Conservation (phyloP, 768 basidiomycete species). For the Agrocybe pediades region DNA sequence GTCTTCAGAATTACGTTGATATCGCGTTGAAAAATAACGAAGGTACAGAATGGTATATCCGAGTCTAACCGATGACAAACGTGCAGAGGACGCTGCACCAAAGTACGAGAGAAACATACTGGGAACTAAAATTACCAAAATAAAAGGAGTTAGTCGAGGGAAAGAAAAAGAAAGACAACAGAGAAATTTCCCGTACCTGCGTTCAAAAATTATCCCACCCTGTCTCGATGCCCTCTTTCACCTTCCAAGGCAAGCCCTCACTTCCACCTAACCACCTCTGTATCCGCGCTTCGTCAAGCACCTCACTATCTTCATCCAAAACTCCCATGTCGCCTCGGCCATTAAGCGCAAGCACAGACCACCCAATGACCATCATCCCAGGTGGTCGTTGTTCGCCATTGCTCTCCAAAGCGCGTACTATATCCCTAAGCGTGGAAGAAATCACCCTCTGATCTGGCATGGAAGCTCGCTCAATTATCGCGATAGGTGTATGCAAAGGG, state of each 20-base stretch:
- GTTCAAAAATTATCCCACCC: constrained; percentile 34
- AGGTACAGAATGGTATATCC: not conserved
- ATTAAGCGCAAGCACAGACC: constrained; percentile 82
- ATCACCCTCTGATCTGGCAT: constrained; percentile 91
- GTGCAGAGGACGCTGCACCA: too few relatives aligned
- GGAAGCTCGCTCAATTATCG: constrained; percentile 93
- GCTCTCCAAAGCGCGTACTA: constrained; percentile 70
- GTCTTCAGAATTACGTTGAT: not conserved
- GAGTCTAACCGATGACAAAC: not conserved
- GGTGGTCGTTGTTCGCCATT: constrained; percentile 89
- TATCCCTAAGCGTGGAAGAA: constrained; percentile 71
- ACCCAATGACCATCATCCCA: constrained; percentile 95
- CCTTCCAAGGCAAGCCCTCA: constrained; percentile 52
- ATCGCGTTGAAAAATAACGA: not conserved
- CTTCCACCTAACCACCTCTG: constrained; percentile 61
- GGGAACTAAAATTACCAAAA: not conserved
- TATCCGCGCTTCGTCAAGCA: constrained; percentile 49
- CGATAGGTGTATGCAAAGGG: constrained; percentile 80
- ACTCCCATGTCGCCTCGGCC: constrained; percentile 68
- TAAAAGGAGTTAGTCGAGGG: not conserved
- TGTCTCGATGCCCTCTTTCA: constrained; percentile 61
- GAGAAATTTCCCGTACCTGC: constrained; percentile 11
- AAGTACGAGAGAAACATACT: not conserved
- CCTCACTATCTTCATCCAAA: constrained; percentile 54
- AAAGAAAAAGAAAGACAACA: not conserved